Evolutionary conservation across 2,329 filamentous ascomycete genomes (phyloP), one percentile per base, ranked within the genome.

Genomic region (Colletotrichum sublineola): DNA sequence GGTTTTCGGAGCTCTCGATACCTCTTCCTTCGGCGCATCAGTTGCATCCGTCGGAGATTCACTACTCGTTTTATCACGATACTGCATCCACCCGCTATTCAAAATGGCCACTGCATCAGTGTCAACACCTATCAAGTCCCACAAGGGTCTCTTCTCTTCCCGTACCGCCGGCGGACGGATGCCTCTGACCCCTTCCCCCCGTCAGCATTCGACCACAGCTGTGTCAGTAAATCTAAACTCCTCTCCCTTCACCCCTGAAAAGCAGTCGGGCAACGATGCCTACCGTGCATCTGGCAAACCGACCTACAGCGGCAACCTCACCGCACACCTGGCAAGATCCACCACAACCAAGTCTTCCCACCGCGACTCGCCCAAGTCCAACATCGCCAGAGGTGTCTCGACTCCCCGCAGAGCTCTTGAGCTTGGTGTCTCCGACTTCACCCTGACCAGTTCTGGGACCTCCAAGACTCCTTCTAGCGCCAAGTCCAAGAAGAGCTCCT

Each of bases 131-230:
- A 88, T 96, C 81, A 98, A 98, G 89, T 96, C 94, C 88, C 96
- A 97, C 84, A 91, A 93, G 84, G 94, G 95, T 73, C 89, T 98
- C 79, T 98, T 98, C 87, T 95, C 93, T 77, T 91, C 94, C 77
- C 95, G 95, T 82, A 96, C 95, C 81, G 96, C 95, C 83, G 95
- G 96, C 85, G 95, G 95, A 81, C 94, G 96, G 74, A 95, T 97
- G 88, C 95, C 96, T 77, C 86, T 99, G 80, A 98, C 96, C 5
- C 96, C 96, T 42, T 98, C 96, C 70, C 96, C 96, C 71, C 90
- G 92, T 76, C 89, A 91, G 75, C 86, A 86, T 44, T 83, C 86
- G 42, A 86, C 84, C 61, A 83, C 85, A 55, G 86, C 84, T 52
- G 80, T 85, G 67, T 83, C 87, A 15, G 75, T 84, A 75, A 89